Base-by-base conservation (phyloP, 2,329 filamentous ascomycete genomes). In the Canariomyces notabilis region DNA sequence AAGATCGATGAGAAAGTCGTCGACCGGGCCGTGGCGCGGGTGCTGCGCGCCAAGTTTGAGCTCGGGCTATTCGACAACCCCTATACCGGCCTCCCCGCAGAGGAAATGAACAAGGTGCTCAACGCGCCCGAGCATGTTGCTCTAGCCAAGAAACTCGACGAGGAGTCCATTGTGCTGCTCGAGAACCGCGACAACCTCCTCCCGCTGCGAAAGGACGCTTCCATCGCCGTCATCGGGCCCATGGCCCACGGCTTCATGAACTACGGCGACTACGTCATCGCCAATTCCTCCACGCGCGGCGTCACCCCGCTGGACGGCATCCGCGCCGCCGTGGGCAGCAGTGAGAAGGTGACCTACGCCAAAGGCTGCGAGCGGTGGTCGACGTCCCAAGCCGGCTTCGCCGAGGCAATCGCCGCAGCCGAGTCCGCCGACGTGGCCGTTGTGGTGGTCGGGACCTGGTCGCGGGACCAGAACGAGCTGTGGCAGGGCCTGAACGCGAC, bases 401-500 rank as follows among this genome's bases (percentile, higher is more conserved):
- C 71, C 0, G 82, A 80, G 57, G 85, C 85, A 6, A 64, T 88
- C n/a, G 68, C 76, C 0, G 78, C 77, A 1, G 83, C 83, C 1
- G 68, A 81, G 56, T 74, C 73, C 8, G 82, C 84, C 3, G 85
- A 89, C 57, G 77, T 88, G 2, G 84, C 85, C 5, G 74, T 89
- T 5, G 82, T 89, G 0, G 71, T 89, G 0, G 83, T 88, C 1
- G 85, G 85, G 23, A 89, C 85, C 7, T 88, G 84, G 85, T 81
- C 79, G 20, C 76, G 84, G 39, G 85, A 89, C 57, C 84, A 89
- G 59, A 69, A 73, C 42, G 78, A 88, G 61, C 76, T 89, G 3
- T 88, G 83, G 85, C 63, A 68, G 46, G 80, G 81, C 0, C 62
- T 87, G 2, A 89, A 89, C 54, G 83, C 83, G 21, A 89, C 84